Evolutionary conservation across 176 grass and related monocot genomes (phyloP), one percentile per base, ranked within the genome.

Genomic region (Zoysia pacifica): DNA sequence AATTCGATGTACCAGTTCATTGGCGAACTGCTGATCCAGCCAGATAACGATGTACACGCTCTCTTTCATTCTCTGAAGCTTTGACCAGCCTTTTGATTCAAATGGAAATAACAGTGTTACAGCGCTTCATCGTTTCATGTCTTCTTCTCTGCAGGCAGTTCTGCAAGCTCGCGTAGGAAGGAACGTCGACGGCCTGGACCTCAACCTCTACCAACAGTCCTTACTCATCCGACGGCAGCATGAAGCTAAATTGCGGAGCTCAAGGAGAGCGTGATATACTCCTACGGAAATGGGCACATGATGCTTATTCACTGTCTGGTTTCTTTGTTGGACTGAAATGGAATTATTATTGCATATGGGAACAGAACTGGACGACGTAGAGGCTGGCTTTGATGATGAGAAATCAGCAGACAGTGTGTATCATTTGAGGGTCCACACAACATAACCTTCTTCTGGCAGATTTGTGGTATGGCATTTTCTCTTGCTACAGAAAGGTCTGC

Each of bases 1-100:
- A 79, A 80, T 1, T 93, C 88, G 12, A 68, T 20, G 0, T 99
- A 93, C 65, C 96, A 95, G 82, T 95, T 99, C 81, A 91, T 99
- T 19, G 96, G 96, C 0, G 96, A 95, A 71, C 86, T 95, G 46
- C 39, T 83, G 11, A 77, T 99, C 79, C 76, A 5, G 42, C 56
- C 54, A 49, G 55, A 80, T 35, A 79, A 88, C 3, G 73, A 87
- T 48, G 90, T 91, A 79, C 47, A 14, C 28, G 9, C 19, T 73
- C 53, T 36, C 5, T 28, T 71, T 85, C 35, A 16, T 48, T 28
- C 28, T 28, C 28, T 28, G 28, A 62, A 75, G 9, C 51, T 10
- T 19, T 36, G 28, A 77, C 41, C 38, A 67, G 6, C 42, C 7
- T 88, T 46, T 62, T 82, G 59, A 42, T 74, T 19, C 19, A 44